Percentiles rank a stretch among this genome's conserved stretches.
phyloP scores from a whole-genome alignment of 176 grass and related monocot genomes.

The Typha latifolia region DNA sequence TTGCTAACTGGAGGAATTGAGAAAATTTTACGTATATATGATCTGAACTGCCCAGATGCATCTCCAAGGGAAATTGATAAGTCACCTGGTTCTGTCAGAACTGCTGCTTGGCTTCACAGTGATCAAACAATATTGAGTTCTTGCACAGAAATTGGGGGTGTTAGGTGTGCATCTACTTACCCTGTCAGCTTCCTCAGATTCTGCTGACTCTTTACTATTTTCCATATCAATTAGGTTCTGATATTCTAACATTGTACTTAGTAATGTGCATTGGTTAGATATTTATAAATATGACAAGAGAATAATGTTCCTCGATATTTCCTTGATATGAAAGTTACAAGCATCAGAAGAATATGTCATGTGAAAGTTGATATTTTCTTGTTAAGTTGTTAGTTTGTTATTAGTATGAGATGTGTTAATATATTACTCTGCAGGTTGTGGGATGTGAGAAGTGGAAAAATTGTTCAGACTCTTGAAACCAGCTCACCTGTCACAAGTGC shows the following conservation, averaged over 20 bases:
- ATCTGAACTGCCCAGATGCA: slow-evolving; percentile 95
- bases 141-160: slow-evolving; percentile 88
- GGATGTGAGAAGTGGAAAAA: slow-evolving; percentile 90
- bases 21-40: slow-evolving; percentile 80
- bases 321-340: not conserved
- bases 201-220: not conserved
- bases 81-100: slow-evolving; percentile 74
- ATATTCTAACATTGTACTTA: not conserved
- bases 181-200: not conserved
- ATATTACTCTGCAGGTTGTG: slow-evolving; percentile 44
- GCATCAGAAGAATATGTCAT: not conserved
- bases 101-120: slow-evolving; percentile 86
- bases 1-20: slow-evolving; percentile 94
- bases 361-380: not conserved
- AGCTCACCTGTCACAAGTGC: slow-evolving; percentile 82
- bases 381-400: not conserved
- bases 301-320: no score
- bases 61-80: slow-evolving; percentile 88
- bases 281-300: no score
- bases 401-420: not conserved
- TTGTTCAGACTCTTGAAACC: slow-evolving; percentile 96
- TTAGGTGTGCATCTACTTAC: slow-evolving; percentile 52
- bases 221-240: not conserved
- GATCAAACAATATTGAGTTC: slow-evolving; percentile 91
- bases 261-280: no score